These are phyloP conservation scores for Picochlorum sp. DNA, from an alignment of 139 green algal genomes.

Conservation along the genomic window DNA sequence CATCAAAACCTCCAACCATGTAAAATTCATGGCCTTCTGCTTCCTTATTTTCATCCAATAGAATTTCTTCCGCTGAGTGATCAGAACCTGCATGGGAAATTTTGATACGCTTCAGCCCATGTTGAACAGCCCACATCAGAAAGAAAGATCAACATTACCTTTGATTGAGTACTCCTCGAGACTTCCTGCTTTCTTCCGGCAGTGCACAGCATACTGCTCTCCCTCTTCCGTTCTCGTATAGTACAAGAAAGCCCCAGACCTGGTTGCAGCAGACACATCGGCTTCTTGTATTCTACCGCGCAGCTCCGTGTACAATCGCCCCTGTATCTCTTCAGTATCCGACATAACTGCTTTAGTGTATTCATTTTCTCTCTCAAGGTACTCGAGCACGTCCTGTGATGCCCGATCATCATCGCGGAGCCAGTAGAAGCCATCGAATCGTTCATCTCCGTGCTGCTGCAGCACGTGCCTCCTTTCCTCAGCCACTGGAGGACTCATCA, in stretches of 20 bases:
- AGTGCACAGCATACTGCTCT: constrained; percentile 58
- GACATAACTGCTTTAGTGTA: constrained; percentile 63
- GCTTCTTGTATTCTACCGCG: constrained; percentile 71
- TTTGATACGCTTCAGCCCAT: no score
- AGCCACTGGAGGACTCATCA: constrained; percentile 15
- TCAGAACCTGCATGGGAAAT: no score
- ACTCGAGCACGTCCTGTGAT: constrained; percentile 33
- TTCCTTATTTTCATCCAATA: constrained; percentile 58
- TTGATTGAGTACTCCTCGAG: constrained; percentile 47
- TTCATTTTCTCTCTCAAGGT: constrained; percentile 53
- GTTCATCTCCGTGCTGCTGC: constrained; percentile 22
- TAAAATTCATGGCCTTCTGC: constrained; percentile 39
- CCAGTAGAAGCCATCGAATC: constrained; percentile 69
- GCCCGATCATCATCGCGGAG: constrained; percentile 67
- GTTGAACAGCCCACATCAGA: constrained; percentile 49
- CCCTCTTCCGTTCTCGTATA: constrained; percentile 68
- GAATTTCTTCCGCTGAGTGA: constrained; percentile 48
- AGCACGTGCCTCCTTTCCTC: not conserved
- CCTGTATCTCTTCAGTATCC: constrained; percentile 66
- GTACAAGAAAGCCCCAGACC: constrained; percentile 60
- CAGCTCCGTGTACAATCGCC: constrained; percentile 79
- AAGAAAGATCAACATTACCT: constrained; percentile 44
- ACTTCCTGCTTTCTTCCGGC: constrained; percentile 25
- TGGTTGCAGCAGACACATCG: constrained; percentile 46
- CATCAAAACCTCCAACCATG: constrained; percentile 28